These are phyloP conservation scores for Botrytis tulipae DNA, from an alignment of 2,329 filamentous ascomycete genomes.

Conservation along the genomic window DNA sequence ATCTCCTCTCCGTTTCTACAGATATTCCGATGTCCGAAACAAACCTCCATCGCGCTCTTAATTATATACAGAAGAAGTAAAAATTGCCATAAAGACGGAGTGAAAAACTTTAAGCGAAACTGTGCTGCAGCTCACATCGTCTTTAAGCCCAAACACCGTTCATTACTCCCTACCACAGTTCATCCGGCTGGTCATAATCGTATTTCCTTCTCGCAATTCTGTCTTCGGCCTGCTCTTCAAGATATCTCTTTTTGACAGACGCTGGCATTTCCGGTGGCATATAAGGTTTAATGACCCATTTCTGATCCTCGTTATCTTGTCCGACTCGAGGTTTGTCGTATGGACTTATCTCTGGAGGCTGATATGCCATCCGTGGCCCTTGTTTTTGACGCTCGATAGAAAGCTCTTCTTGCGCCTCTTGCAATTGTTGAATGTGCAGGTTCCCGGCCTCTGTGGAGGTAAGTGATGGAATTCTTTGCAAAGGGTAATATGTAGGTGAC, in stretches of 20 bases:
- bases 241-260: neutral
- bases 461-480: constrained; percentile 1
- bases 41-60: neutral
- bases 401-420: constrained; percentile 12
- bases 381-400: constrained; percentile 7
- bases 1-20: neutral
- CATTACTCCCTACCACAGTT: constrained; percentile 12
- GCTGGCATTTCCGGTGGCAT: neutral
- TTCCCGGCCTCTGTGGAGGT: constrained; percentile 6
- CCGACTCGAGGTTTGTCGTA: neutral
- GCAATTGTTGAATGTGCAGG: constrained; percentile 9
- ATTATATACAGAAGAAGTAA: neutral
- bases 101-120: neutral
- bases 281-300: constrained; percentile 17
- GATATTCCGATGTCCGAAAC: neutral
- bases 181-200: constrained; percentile 13
- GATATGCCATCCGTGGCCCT: neutral
- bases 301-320: neutral
- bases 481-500: constrained; percentile 2
- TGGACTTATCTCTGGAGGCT: constrained; percentile 4
- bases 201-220: neutral
- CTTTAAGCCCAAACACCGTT: neutral
- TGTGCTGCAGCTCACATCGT: neutral
- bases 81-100: neutral
- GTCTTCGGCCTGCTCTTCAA: neutral